A percentile compares a stretch with the other conserved stretches of the same genome.
phyloP scores from a whole-genome alignment of 1,284 basidiomycete species.

The Anthracocystis walkeri region DNA sequence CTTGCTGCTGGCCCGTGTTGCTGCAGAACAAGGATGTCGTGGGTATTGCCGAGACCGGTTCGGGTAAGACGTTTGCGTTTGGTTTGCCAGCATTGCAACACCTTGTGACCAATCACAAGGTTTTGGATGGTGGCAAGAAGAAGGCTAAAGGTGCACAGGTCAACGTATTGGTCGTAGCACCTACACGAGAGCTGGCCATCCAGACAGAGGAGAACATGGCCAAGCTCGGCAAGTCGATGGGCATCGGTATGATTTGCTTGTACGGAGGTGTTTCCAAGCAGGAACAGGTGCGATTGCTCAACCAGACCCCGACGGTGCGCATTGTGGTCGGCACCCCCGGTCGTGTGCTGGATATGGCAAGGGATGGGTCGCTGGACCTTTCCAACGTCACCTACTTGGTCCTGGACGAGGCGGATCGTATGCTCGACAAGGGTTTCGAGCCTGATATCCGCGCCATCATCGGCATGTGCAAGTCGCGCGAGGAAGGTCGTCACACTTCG shows the following conservation, averaged over 20 bases:
- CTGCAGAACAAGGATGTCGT: constrained; percentile 87
- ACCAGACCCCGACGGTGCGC: constrained; percentile 72
- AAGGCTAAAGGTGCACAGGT: constrained; percentile 71
- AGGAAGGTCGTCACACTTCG: constrained; percentile 69
- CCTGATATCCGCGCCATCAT: constrained; percentile 97
- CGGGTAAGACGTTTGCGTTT: constrained; percentile 95
- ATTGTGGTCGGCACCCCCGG: constrained; percentile 96
- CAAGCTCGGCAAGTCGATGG: constrained; percentile 80
- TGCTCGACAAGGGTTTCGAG: constrained; percentile 99
- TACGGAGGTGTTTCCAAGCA: constrained; percentile 93
- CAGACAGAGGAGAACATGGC: constrained; percentile 90
- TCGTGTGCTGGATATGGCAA: constrained; percentile 87
- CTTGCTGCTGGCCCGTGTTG: constrained; percentile 92
- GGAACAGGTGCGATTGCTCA: constrained; percentile 78
- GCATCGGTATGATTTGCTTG: constrained; percentile 84
- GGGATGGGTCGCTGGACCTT: constrained; percentile 80
- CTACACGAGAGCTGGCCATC: constrained; percentile 92
- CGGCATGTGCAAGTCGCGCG: constrained; percentile 76
- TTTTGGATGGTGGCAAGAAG: constrained; percentile 52
- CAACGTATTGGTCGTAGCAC: constrained; percentile 86
- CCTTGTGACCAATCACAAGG: constrained; percentile 73
- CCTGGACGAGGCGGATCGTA: constrained; percentile 96
- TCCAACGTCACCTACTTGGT: constrained; percentile 87
- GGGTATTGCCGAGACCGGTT: constrained; percentile 93
- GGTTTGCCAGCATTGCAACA: constrained; percentile 87